phyloP scores from a whole-genome alignment of 2,329 filamentous ascomycete species.

The Colletotrichum sp. region DNA sequence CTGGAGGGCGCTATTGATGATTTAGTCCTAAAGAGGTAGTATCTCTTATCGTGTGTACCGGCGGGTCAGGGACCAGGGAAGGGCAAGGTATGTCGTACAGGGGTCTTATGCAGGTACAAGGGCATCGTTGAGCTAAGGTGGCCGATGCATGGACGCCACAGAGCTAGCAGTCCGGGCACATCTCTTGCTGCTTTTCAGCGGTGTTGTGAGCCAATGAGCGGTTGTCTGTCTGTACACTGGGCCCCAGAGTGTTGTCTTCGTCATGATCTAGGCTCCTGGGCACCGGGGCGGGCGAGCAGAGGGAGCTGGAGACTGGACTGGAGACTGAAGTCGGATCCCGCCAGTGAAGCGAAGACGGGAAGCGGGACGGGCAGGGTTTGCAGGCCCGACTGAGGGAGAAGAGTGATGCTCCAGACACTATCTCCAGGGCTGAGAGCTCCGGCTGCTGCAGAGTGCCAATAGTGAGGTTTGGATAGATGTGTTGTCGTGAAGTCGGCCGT shows the following conservation, averaged over 20 bases:
- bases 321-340: neutral
- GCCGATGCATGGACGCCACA: slow-evolving; percentile 15
- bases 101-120: slow-evolving; percentile 20
- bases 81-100: neutral
- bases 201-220: neutral
- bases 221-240: neutral
- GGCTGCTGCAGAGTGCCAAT: slow-evolving; percentile 11
- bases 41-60: slow-evolving; percentile 9
- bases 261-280: neutral
- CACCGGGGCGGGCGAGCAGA: neutral
- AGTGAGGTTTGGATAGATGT: slow-evolving; percentile 3
- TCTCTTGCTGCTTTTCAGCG: slow-evolving; percentile 18
- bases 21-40: slow-evolving; percentile 17
- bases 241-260: neutral
- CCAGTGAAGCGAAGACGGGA: neutral
- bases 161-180: slow-evolving; percentile 6
- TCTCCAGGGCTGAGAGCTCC: neutral
- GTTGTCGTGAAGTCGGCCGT: neutral
- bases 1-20: neutral
- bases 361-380: neutral
- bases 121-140: slow-evolving; percentile 6
- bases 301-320: neutral
- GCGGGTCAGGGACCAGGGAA: neutral
- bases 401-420: neutral
- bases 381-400: neutral